Base-by-base conservation (phyloP, 1,284 basidiomycete species). In the Austroboletus olivaceoglutinosus region DNA sequence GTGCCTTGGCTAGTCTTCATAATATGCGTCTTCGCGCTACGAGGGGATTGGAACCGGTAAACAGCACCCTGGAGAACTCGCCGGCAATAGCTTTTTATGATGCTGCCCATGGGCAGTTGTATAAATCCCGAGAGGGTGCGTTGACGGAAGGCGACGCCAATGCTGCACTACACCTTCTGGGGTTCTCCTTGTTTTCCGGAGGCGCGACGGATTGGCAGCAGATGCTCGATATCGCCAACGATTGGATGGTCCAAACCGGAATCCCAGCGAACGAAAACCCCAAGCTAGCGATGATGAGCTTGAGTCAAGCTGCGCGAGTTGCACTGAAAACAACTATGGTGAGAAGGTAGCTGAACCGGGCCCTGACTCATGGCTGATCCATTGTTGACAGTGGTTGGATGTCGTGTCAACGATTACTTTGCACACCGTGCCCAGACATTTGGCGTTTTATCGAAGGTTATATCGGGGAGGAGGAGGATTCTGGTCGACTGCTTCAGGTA, bases 1-100 rank as follows among this genome's bases (percentile, higher is more conserved):
- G 82, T 65, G 87, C 89, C n/a, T 74, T 91, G 48, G 81, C 86
- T 33, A 82, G 79, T 60, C 73, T 89, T 40, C 86, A 91, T 65
- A 79, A 78, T 58, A 80, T 77, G 50, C 78, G 79, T 42, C 75
- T 79, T 64, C 82, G 81, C 39, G 76, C 83, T 36, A 76, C 80
- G 21, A 80, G 78, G 58, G 82, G 81, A 19, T 64, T 81, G 47
- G 81, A 84, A 59, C 73, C 75, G 30, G 76, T 76, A 25, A 78
- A 80, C 54, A 66, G 71, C 42, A 76, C 76, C 54, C 73, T 77
- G 18, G 80, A 85, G 53, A 76, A 76, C 45, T 77, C 84, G 19
- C 72, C 75, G n/a, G 77, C 84, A 6, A 78, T 78, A 51, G 79
- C 82, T 58, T 86, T 85, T 69, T 81, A 85, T 65, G 77, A 85